Evolutionary conservation across 768 basidiomycete genomes (phyloP), one percentile per base, ranked within the genome.

Genomic region (Russula sp.): DNA sequence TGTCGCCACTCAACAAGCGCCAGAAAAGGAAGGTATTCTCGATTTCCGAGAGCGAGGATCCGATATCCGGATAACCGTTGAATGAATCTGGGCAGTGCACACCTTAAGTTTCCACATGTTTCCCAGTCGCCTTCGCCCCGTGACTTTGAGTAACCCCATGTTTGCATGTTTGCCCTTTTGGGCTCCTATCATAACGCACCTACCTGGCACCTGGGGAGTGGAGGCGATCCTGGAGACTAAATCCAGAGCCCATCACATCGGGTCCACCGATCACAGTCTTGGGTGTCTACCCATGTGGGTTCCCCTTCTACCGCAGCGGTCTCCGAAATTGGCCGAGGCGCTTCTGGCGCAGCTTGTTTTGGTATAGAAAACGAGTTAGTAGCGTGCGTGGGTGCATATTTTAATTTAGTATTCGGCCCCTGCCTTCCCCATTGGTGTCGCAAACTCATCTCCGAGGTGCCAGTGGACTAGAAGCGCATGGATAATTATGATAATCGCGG

Each of bases 361-460:
- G 40, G 63, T 40, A 1, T n/a, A 22, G 10, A 50, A 46, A 36
- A 48, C 8, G 48, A 48, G 40, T 44, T 52, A 32, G 30, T 50
- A 51, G 57, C 20, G 42, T 28, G 18, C 32, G 24, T 34, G 44
- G 46, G 44, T 38, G 52, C 51, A 55, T 54, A 56, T 64, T 64
- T 64, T 64, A 60, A 64, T 55, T 64, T 64, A 58, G 38, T 48
- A 42, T 49, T 64, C 38, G 28, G 11, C 10, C 22, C 14, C 34
- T 46, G 14, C 36, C 54, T 40, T 40, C 38, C 38, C 16, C 38
- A 40, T 40, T 55, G 53, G 53, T 26, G 46, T 42, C 5, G 52
- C 11, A 36, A 34, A 46, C 32, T 65, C 64, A 61, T 61, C 55
- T 65, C 64, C 64, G 64, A 65, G 60, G 64, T 42, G 28, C 59